Conservation (phyloP, 306 rosid genomes). For the Rubus idaeus region DNA sequence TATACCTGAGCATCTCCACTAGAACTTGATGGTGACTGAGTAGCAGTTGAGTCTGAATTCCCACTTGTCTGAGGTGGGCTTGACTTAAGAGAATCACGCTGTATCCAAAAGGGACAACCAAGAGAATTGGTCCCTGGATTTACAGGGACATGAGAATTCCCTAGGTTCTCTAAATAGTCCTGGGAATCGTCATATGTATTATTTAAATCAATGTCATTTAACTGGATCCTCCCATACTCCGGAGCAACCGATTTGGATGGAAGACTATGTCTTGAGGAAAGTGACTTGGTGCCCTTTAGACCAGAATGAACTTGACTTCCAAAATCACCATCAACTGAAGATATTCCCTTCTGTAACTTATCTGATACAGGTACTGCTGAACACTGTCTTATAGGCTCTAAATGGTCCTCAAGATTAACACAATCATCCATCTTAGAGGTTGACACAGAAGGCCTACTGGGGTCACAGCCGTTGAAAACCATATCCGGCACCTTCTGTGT, state of each 20-base stretch:
- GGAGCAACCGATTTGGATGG: constrained; percentile 31
- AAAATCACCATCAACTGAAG: constrained; percentile 31
- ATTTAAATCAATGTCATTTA: constrained; percentile 62
- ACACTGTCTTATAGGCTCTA: constrained; percentile 31
- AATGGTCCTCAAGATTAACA: constrained; percentile 24
- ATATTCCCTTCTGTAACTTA: constrained; percentile 32
- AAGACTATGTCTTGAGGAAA: constrained; percentile 29
- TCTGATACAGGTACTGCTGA: constrained; percentile 32
- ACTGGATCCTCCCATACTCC: constrained; percentile 36
- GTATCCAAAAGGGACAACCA: constrained; percentile 41
- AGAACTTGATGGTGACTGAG: constrained; percentile 70
- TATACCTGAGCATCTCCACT: constrained; percentile 82
- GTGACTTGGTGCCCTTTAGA: constrained; percentile 25
- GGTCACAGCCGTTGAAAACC: constrained; percentile 37
- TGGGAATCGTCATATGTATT: constrained; percentile 43
- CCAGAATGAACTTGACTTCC: constrained; percentile 38
- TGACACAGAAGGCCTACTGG: constrained; percentile 39
- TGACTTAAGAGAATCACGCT: constrained; percentile 45
- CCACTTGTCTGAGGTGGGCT: constrained; percentile 65
- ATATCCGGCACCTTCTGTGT: constrained; percentile 39
- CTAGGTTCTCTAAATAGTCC: constrained; percentile 37
- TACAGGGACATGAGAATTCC: constrained; percentile 32
- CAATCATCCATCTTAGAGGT: constrained; percentile 34
- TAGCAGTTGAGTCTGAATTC: constrained; percentile 64
- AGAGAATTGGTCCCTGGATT: constrained; percentile 35